Conservation (phyloP, 768 basidiomycete genomes). For the Dioszegia aurantiaca region DNA sequence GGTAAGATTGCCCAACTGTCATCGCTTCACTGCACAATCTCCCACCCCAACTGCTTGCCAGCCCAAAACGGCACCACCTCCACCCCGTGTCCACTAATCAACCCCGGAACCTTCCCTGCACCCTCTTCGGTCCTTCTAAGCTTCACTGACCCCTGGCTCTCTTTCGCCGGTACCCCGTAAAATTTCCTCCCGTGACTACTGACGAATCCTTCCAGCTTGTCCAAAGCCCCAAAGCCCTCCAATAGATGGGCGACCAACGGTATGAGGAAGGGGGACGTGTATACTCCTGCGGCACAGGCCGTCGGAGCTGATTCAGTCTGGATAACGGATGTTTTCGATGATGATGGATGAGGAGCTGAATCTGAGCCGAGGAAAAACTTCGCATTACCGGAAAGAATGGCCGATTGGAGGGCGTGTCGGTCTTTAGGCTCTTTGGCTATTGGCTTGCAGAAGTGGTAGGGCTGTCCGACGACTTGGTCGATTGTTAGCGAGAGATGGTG, state of each 20-base stretch:
- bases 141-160: constrained; percentile 34
- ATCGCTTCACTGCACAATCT: constrained; percentile 31
- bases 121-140: constrained; percentile 34
- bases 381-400: constrained; percentile 75
- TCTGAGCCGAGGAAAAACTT: constrained; percentile 97
- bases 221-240: constrained; percentile 80
- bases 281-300: constrained; percentile 93
- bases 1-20: too few species aligned
- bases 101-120: constrained; percentile 50
- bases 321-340: constrained; percentile 45
- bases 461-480: constrained; percentile 94
- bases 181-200: constrained; percentile 75
- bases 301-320: constrained; percentile 54
- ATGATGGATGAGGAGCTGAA: constrained; percentile 81
- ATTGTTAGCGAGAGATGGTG: constrained; percentile 92
- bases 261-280: constrained; percentile 87
- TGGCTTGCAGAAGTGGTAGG: constrained; percentile 95
- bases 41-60: constrained; percentile 75
- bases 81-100: constrained; percentile 51
- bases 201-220: constrained; percentile 75
- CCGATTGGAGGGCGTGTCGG: constrained; percentile 71
- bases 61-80: constrained; percentile 79
- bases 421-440: constrained; percentile 96
- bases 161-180: constrained; percentile 57
- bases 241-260: constrained; percentile 85